Evolutionary conservation across 208 protist genomes (phyloP), one percentile per base, ranked within the genome.

Genomic region (Strigomonas galati): DNA sequence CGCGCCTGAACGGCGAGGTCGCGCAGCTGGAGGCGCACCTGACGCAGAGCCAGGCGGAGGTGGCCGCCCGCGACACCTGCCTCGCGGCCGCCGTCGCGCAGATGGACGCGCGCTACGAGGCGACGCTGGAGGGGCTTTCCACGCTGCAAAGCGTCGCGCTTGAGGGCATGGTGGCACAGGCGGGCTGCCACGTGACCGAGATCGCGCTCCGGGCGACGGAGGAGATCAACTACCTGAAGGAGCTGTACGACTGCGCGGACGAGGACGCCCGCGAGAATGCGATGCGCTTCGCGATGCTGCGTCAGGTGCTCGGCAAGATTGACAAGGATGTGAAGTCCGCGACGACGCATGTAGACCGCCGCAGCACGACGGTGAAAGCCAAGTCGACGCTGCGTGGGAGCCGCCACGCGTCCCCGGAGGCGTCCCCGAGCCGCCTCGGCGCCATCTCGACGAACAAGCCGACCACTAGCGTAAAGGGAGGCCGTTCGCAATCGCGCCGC

Each of bases 251-350:
- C 27, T 26, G 71, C 30, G 72, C 68, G 27, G 76, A 78, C 24
- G 71, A 56, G 6, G 67, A 84, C 30, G 77, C 79, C 2, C 59
- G 72, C 2, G 79, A 81, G 62, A 70, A 62, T 24, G 67, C 60
- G 21, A 44, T 71, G 21, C 67, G 78, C 23, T 80, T 77, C 10
- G 49, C 78, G 30, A 52, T 76, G 35, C 65, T 86, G 69, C 71
- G 73, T 1, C 51, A 60, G 17, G 67, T 84, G 26, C 71, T 84
- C 7, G 70, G 73, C 31, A 79, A 81, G 69, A 81, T 84, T 59
- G 78, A 84, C 53, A 54, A 81, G 46, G 78, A 84, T 31, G 74
- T 84, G 59, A 84, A 84, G 78, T 43, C 74, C 61, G 78, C 78
- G 26, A 74, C 32, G 3, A 62, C 62, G 19, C 67, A 80, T 55